Evolutionary conservation across 495 filamentous ascomycete species (phyloP).

Genomic region (Aspergillus carlsbadensis): DNA sequence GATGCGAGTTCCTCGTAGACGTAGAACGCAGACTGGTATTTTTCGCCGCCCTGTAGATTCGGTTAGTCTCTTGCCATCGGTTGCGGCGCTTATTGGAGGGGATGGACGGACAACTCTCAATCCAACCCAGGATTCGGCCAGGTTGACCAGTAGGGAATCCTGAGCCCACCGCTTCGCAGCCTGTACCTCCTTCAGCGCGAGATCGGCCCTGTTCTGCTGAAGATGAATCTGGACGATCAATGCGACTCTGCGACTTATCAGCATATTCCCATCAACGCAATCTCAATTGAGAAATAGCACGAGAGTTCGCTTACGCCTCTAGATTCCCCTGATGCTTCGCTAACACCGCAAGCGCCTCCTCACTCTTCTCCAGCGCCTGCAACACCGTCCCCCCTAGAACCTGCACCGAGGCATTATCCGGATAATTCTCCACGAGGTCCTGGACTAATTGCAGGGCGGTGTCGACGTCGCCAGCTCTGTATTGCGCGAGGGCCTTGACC

Average conservation of each 20-base stretch:
- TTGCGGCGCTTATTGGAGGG: neutral
- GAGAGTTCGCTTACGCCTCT: constrained; percentile 63
- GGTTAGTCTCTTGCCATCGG: neutral
- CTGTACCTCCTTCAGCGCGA: constrained; percentile 84
- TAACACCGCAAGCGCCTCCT: constrained; percentile 79
- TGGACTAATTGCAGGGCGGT: constrained; percentile 62
- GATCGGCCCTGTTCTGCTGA: constrained; percentile 82
- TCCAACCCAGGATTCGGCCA: constrained; percentile 94
- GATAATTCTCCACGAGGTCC: constrained; percentile 59
- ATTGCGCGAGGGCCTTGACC: constrained; percentile 74
- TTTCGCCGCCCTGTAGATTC: constrained; percentile 74
- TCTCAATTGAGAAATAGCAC: neutral
- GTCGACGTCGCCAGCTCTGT: constrained; percentile 55
- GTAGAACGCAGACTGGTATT: constrained; percentile 97
- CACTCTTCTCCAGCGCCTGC: constrained; percentile 69
- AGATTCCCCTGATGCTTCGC: constrained; percentile 77
- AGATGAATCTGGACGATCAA: constrained; percentile 89
- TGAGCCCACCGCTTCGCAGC: constrained; percentile 94
- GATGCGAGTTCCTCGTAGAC: constrained; percentile 97
- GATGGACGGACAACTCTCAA: constrained; percentile 69
- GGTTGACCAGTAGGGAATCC: constrained; percentile 88
- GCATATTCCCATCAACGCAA: neutral
- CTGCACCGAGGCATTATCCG: constrained; percentile 80
- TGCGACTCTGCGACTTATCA: constrained; percentile 51
- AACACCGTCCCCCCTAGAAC: constrained; percentile 75